A percentile compares a stretch with the other conserved stretches of the same genome.
These are phyloP conservation scores for Taxillus chinensis DNA, from an alignment of 164 flowering plant genomes.

Conservation along the genomic window DNA sequence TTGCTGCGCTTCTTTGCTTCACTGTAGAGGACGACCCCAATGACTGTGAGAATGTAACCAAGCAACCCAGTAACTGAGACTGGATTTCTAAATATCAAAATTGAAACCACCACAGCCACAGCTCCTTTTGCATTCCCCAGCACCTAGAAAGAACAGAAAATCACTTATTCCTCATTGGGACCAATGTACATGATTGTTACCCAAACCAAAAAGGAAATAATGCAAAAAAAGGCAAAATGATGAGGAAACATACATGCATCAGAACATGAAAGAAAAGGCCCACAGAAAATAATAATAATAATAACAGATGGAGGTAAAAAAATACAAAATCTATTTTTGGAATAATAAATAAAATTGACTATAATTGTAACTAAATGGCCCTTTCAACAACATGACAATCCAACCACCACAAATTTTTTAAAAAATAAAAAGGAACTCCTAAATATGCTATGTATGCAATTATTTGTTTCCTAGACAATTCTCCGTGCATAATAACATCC, in stretches of 20 bases:
- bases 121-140: conserved; percentile 98
- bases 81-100: conserved; percentile 80
- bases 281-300: neutral
- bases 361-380: too few relatives aligned
- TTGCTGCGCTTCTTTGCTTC: conserved; percentile 91
- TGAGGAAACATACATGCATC: neutral
- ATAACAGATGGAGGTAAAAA: too few relatives aligned
- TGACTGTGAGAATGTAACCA: conserved; percentile 78
- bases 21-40: conserved; percentile 86
- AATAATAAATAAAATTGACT: too few relatives aligned
- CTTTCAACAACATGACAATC: too few relatives aligned
- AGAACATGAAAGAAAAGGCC: neutral
- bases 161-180: neutral
- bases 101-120: conserved; percentile 90
- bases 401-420: too few relatives aligned
- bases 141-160: conserved; percentile 37
- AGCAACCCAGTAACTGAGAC: conserved; percentile 94
- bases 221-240: neutral
- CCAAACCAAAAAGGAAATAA: neutral
- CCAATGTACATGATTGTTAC: neutral
- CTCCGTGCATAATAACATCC: too few relatives aligned
- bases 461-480: too few relatives aligned
- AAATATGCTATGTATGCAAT: too few relatives aligned
- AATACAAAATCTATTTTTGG: too few relatives aligned
- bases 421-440: too few relatives aligned